Base-by-base conservation (phyloP, 2,329 filamentous ascomycete species). In the Calonectria ilicicola region DNA sequence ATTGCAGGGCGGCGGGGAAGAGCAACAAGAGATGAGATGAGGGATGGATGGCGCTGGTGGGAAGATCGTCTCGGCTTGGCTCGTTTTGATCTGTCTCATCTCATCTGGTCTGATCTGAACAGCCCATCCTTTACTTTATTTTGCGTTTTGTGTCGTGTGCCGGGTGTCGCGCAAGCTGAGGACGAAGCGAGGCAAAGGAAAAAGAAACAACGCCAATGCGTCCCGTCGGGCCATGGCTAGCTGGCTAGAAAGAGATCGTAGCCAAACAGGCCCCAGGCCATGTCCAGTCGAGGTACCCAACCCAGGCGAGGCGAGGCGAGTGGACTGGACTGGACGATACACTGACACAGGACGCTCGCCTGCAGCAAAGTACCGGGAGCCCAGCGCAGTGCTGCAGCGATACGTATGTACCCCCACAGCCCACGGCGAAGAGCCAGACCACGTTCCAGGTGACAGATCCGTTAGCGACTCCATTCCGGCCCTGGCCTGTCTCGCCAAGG, bases 361-460 rank as follows among this genome's bases (percentile, higher is more conserved):
- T 64, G 40, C 68, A 32, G 60, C 53, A 65, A 35, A 46, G 65
- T 49, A 60, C n/a, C 64, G 40, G 49, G 26, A 58, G 27, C 42
- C 65, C 65, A 46, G 53, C 49, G 14, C 42, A 51, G 35, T 67
- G 35, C 53, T 49, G 65, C 65, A 68, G 40, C 47, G 42, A 60
- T 40, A 62, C 26, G 58, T 44, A 49, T 42, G 65, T 53, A 46
- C 26, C 32, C 64, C 46, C 49, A 63, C 27, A 70, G 65, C 67
- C 68, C 67, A 64, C 67, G 35, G 58, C 49, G 15, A 47, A 53
- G 53, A 63, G 66, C 66, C 65, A 64, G 63, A 68, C 66, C 63
- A 71, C 74, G 72, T 75, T 75, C 75, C 72, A 77, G 76, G 72
- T 76, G 74, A 75, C 78, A 79, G 73, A 79, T 79, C 75, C 78